Evolutionary conservation across 1,284 basidiomycete genomes (phyloP).

Genomic region (Rhodotorula sp.): DNA sequence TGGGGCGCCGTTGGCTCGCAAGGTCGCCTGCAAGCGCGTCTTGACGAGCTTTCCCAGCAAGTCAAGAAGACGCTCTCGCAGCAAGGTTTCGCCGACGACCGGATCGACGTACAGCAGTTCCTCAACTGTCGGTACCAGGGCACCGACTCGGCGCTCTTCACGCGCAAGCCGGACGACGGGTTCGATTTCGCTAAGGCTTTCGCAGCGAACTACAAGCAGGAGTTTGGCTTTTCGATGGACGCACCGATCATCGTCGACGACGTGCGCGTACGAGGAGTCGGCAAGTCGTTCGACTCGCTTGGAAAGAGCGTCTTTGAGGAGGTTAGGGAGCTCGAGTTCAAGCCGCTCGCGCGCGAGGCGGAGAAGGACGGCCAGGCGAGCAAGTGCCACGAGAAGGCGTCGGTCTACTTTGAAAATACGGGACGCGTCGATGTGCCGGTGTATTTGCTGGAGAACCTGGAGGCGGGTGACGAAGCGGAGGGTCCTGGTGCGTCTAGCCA

Average conservation of each 20-base stretch:
- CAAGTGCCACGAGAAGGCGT: conserved; percentile 1
- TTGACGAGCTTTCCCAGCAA: conserved; percentile 8
- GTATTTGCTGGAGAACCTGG: conserved; percentile 48
- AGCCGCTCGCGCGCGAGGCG: not conserved
- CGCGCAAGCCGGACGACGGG: conserved; percentile 5
- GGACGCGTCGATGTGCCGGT: conserved; percentile 19
- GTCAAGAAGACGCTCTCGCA: conserved; percentile 13
- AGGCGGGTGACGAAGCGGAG: conserved; percentile 65
- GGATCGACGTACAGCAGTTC: conserved; percentile 20
- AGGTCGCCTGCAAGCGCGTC: conserved; percentile 4
- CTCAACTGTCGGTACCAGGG: conserved; percentile 25
- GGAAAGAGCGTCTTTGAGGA: conserved; percentile 77
- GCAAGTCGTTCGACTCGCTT: conserved; percentile 80
- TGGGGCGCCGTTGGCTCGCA: conserved; percentile 11
- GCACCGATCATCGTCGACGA: conserved; percentile 83
- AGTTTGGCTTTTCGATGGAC: conserved; percentile 85
- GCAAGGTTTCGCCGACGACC: conserved; percentile 11
- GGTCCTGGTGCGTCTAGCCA: conserved; percentile 68
- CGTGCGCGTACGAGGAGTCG: conserved; percentile 74
- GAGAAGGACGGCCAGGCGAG: not conserved
- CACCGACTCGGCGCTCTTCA: conserved; percentile 51
- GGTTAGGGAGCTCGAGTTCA: conserved; percentile 38
- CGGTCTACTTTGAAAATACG: conserved; percentile 20
- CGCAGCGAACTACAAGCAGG: conserved; percentile 51
- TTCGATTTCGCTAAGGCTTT: conserved; percentile 57